Percentiles rank a stretch among this genome's conserved stretches.
Evolutionary conservation across 2,329 filamentous ascomycete species (phyloP).

Genomic region (Salinomyces thailandicus): DNA sequence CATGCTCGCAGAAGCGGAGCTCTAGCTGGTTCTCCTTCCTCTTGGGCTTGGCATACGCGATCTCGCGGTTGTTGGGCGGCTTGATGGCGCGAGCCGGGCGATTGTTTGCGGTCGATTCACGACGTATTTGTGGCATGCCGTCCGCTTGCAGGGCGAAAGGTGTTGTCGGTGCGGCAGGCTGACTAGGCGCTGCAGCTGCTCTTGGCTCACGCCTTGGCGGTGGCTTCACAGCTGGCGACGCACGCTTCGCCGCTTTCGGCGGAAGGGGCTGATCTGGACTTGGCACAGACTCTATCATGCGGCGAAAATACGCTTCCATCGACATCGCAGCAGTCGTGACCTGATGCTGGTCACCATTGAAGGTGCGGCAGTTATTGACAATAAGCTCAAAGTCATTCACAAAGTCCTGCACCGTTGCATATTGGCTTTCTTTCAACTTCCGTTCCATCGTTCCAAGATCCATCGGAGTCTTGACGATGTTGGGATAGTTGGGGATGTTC

Average conservation of each 20-base stretch:
- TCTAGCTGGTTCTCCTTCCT: conserved; percentile 84
- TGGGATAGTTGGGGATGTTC: conserved; percentile 62
- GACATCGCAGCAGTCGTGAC: conserved; percentile 59
- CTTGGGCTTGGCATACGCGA: conserved; percentile 85
- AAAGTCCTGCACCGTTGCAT: conserved; percentile 61
- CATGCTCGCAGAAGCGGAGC: conserved; percentile 78
- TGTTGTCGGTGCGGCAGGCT: conserved; percentile 34
- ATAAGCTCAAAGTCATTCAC: conserved; percentile 66
- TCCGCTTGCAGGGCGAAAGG: conserved; percentile 69
- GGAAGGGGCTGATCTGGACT: conserved; percentile 48
- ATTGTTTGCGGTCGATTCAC: conserved; percentile 65
- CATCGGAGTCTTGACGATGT: conserved; percentile 66
- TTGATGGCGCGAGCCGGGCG: conserved; percentile 91
- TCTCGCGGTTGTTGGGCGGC: conserved; percentile 77
- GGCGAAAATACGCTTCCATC: conserved; percentile 49
- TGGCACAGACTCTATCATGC: conserved; percentile 48
- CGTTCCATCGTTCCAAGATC: conserved; percentile 75
- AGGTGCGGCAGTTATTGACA: conserved; percentile 64
- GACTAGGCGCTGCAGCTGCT: conserved; percentile 23
- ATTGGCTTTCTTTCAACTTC: conserved; percentile 61
- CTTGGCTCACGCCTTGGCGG: conserved; percentile 25
- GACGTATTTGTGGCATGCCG: conserved; percentile 70
- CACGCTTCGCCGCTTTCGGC: conserved; percentile 34
- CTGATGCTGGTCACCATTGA: conserved; percentile 71
- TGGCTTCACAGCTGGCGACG: conserved; percentile 20